Evolutionary conservation across 2,329 filamentous ascomycete species (phyloP), one percentile per base, ranked within the genome.

Genomic region (Cladophialophora yegresii): DNA sequence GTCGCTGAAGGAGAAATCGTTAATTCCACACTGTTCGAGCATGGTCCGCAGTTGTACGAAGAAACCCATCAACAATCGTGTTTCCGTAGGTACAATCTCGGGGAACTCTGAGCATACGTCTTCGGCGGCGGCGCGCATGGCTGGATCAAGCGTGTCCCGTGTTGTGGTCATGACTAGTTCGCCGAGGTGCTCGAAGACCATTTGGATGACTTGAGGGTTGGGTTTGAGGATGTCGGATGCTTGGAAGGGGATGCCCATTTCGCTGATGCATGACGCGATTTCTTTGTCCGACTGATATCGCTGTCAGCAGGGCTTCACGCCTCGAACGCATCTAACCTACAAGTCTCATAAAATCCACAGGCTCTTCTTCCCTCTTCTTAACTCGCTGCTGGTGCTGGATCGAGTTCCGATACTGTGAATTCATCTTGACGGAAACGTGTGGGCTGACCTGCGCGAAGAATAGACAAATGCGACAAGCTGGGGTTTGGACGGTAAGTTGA

Each of bases 181-280:
- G 64, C 92, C 93, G 72, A 99, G 95, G 89, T 92, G 96, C 83
- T 99, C 95, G 75, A 98, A 96, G 58, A 99, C 92, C 82, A 95
- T 92, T 78, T 99, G 95, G 60, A 98, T 93, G 73, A 96, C 92
- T 66, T 93, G 86, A 2, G 95, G 89, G 72, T 96, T 96, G 4
- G 95, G 95, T 75, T 97, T 98, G 72, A 93, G 88, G 47, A 99
- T 84, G 78, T 99, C 93, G 66, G 89, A 86, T 20, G 93, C 83
- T 40, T 87, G 90, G 77, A 98, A 97, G 30, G 87, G 88, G 72
- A 98, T 93, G 64, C 93, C 93, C 73, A 98, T 96, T 76, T 98
- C 95, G 73, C 89, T 95, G 80, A 99, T 97, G 78, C 95, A 99
- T 75, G 91, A 92, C 71, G 93, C 93, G 67, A 99, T 97, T 77